Evolutionary conservation across 768 basidiomycete genomes (phyloP), one percentile per base, ranked within the genome.

Genomic region (Leccinum sublutescens): DNA sequence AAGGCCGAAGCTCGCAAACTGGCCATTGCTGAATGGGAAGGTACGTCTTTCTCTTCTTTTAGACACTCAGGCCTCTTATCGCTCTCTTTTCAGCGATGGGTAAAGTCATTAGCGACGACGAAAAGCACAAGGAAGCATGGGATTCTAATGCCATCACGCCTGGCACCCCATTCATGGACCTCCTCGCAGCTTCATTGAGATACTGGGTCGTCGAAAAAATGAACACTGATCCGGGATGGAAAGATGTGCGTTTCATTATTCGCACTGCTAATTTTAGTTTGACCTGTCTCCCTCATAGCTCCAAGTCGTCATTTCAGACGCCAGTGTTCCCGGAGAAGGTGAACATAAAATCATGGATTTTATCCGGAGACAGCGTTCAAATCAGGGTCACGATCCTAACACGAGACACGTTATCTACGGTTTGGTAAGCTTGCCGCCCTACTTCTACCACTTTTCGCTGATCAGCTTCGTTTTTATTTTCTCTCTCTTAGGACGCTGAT

Each of bases 341-440:
- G 97, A 99, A 72, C 97, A 99, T 75, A 99, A 99, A 79, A 98
- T 99, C 63, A 98, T 99, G 95, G 97, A 98, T 72, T 98, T 84
- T 72, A 96, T 99, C 63, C 82, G 97, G 56, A 82, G 95, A 34
- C 95, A 97, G 67, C 83, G 97, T 54, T 80, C 82, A 53, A 91
- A 95, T 68, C 83, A 84, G 23, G 89, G 87, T n/a, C 88, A 98
- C 75, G 88, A 99, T 73, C 88, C 96, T 19, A 98, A 99, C 70
- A 98, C 95, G 3, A 81, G 81, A 34, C 97, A 99, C 71, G 96
- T 98, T 56, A 98, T 99, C 62, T 99, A 98, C 76, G 97, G 97
- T 65, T 77, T 99, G 71, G 94, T 95, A 68, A 60, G 88, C 72
- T 36, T 53, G 17, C 14, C 12, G 5, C 40, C 38, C 5, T 34